Evolutionary conservation across 78 protist species (phyloP), one percentile per base, ranked within the genome.

Genomic region (Dictyostelium citrinum): DNA sequence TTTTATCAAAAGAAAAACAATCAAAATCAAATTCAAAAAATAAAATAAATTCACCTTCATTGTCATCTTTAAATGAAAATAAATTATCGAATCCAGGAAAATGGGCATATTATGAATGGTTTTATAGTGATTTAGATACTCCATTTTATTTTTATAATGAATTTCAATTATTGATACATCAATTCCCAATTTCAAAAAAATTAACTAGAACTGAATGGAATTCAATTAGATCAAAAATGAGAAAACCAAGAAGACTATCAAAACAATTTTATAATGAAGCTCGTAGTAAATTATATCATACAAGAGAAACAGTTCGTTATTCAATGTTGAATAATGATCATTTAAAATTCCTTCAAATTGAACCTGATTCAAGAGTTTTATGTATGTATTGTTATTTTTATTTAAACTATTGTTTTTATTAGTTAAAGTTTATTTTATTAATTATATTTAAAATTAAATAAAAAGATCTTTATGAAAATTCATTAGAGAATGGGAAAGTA

Each of bases 61-160:
- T 71, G 51, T 14, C n/a, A 33, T 43, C 27, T 0, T 16, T 6
- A 17, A 31, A 22, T 24, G 31, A n/a, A 29, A 68, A 72, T 39
- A 10, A 75, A 31, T 60, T 76, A 61, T 67, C 79, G 31, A 37
- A 27, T 17, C 14, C 93, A 20, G 84, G 84, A 1, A 61, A 67
- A 33, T 86, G 93, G 93, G 83, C 93, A 78, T 37, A 29, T 35
- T 86, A 64, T 67, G 93, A 86, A 78, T 86, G 93, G 93, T 86
- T 86, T 64, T 86, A 86, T 67, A 86, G 93, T 78, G 93, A 86
- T 67, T 31, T 86, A 9, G 93, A 86, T 29, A 55, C 93, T 22
- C 93, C 93, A 60, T 86, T 86, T 45, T 86, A 64, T 46, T 86
- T 86, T 64, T 86, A 64, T 17, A 86, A 78, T 68, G 93, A 86